Base-by-base conservation (phyloP, 768 basidiomycete genomes). In the Lentinula raphanica region DNA sequence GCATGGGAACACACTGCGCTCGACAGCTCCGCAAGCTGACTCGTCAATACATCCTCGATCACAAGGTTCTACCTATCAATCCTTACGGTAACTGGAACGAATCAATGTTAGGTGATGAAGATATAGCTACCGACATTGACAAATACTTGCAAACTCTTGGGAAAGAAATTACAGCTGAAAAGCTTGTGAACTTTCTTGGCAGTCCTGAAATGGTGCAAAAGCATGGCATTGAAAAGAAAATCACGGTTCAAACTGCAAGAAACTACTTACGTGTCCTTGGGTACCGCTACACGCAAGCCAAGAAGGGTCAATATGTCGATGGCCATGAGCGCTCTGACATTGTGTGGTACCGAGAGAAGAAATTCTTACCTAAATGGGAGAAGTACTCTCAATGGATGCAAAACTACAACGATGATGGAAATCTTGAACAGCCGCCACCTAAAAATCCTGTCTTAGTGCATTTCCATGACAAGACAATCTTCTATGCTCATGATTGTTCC, bases 391-490 rank as follows among this genome's bases (percentile, higher is more conserved):
- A 58, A 17, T 35, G 19, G n/a, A 29, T n/a, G 1, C 12, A 23
- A 19, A 8, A n/a, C n/a, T n/a, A n/a, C n/a, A n/a, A n/a, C n/a
- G n/a, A n/a, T n/a, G n/a, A n/a, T n/a, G n/a, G n/a, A n/a, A n/a
- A n/a, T n/a, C n/a, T n/a, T 31, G 58, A 4, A 54, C 17, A 12
- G 46, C 66, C 21, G 62, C 68, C 6, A 53, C 65, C 3, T 69
- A 64, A 66, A 63, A 50, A 39, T n/a, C n/a, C n/a, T n/a, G n/a
- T n/a, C n/a, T n/a, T n/a, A n/a, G n/a, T n/a, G n/a, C n/a, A n/a
- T n/a, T n/a, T n/a, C n/a, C 67, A 72, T 58, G 65, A 72, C 58
- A 68, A 74, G 59, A 71, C 70, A n/a, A 73, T 62, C 4, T 75
- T 73, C 59, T 72, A 72, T 64, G 72, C 67, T 36, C 62, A 75